These are phyloP conservation scores for Rhypophila decipiens DNA, from an alignment of 495 filamentous ascomycete genomes.

Conservation along the genomic window DNA sequence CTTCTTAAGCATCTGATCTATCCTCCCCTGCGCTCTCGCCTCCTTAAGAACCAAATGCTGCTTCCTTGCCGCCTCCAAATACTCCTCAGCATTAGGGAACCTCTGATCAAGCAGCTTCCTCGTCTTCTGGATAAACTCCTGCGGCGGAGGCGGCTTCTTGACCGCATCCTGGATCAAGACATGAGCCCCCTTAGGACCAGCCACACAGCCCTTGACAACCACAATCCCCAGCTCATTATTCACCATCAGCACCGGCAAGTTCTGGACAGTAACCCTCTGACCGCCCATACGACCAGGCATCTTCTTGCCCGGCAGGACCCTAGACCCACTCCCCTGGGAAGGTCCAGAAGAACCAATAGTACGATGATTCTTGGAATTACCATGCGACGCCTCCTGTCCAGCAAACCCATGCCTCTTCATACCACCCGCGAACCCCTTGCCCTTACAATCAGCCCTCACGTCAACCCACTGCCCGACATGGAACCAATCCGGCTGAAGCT, in stretches of 20 bases:
- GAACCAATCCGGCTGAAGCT: slow-evolving; percentile 80
- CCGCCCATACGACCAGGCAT: slow-evolving; percentile 96
- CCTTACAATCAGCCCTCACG: slow-evolving; percentile 66
- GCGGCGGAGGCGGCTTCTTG: slow-evolving; percentile 77
- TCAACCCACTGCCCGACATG: slow-evolving; percentile 86
- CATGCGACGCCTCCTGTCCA: slow-evolving; percentile 89
- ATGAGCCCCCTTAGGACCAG: slow-evolving; percentile 74
- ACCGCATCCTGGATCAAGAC: slow-evolving; percentile 86
- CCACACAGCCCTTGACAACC: slow-evolving; percentile 77
- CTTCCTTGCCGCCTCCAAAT: slow-evolving; percentile 31
- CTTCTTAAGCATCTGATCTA: slow-evolving; percentile 15
- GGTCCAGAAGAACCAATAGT: slow-evolving; percentile 82
- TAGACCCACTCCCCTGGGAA: slow-evolving; percentile 82
- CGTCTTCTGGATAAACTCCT: slow-evolving; percentile 35
- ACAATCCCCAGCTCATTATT: slow-evolving; percentile 80
- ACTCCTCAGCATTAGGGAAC: slow-evolving; percentile 29
- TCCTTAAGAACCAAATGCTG: slow-evolving; percentile 36
- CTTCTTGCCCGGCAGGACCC: slow-evolving; percentile 91
- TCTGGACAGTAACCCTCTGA: slow-evolving; percentile 79
- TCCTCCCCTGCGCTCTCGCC: slow-evolving; percentile 32
- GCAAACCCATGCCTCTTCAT: slow-evolving; percentile 91
- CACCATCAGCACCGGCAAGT: slow-evolving; percentile 79
- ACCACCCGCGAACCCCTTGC: slow-evolving; percentile 90
- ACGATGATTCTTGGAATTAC: slow-evolving; percentile 86
- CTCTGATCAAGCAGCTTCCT: slow-evolving; percentile 29